Conservation (phyloP, 192 early-diverging fungal genomes). For the Coemansia sp. region DNA sequence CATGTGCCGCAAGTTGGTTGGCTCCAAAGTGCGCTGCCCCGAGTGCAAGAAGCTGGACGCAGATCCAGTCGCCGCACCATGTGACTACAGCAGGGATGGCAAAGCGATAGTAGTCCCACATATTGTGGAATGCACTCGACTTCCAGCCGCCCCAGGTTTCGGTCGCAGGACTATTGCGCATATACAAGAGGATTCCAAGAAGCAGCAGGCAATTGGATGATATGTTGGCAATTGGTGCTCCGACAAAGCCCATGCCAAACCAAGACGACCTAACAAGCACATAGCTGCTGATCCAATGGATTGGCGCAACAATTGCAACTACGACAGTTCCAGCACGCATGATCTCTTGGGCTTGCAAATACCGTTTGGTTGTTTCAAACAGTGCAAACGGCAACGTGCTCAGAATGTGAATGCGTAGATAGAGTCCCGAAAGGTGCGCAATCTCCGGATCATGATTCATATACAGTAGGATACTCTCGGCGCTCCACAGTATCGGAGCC, state of each 20-base stretch:
- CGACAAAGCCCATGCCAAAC: conserved; percentile 69
- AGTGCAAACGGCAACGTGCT: conserved; percentile 71
- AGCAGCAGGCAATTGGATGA: conserved; percentile 73
- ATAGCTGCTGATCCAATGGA: conserved; percentile 75
- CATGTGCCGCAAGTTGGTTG: conserved; percentile 49
- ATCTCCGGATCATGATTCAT: conserved; percentile 65
- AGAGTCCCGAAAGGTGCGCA: conserved; percentile 58
- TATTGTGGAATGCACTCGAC: conserved; percentile 59
- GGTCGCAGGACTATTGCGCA: conserved; percentile 28
- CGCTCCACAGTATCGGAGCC: conserved; percentile 17
- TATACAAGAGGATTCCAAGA: conserved; percentile 63
- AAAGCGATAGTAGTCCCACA: conserved; percentile 62
- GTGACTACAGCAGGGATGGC: conserved; percentile 78
- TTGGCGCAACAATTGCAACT: conserved; percentile 62
- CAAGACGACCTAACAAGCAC: conserved; percentile 66
- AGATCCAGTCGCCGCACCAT: conserved; percentile 77
- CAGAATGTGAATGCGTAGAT: conserved; percentile 60
- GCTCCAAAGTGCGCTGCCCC: conserved; percentile 73
- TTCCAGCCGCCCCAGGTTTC: conserved; percentile 81
- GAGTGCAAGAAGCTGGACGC: conserved; percentile 65
- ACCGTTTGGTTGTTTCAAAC: conserved; percentile 77
- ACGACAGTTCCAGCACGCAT: conserved; percentile 80
- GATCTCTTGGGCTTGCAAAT: conserved; percentile 74
- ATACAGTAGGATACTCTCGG: conserved; percentile 63
- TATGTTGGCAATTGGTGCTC: conserved; percentile 72